Conservation (phyloP, 1,284 basidiomycete species). For the Rhodofomes roseus region DNA sequence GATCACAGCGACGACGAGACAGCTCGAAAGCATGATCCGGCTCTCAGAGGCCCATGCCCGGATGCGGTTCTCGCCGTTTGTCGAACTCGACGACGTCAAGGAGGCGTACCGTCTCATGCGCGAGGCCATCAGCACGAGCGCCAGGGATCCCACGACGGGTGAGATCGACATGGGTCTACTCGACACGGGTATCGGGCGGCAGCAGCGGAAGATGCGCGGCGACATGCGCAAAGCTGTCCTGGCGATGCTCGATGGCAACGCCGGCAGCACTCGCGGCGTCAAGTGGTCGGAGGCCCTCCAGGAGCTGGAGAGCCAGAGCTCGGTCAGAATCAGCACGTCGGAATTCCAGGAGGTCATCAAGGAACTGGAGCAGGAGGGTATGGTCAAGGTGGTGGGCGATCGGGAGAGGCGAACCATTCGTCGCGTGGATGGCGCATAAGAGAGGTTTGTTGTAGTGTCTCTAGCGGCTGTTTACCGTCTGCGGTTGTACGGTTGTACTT, state of each 20-base stretch:
- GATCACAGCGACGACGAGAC: slow-evolving; percentile 97
- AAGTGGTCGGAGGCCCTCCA: slow-evolving; percentile 79
- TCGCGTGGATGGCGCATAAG: slow-evolving; percentile 33
- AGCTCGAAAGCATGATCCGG: slow-evolving; percentile 98
- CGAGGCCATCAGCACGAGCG: slow-evolving; percentile 91
- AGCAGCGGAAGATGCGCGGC: slow-evolving; percentile 78
- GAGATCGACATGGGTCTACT: slow-evolving; percentile 96
- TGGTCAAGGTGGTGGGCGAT: slow-evolving; percentile 83
- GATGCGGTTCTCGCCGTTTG: slow-evolving; percentile 86
- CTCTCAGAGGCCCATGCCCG: slow-evolving; percentile 94
- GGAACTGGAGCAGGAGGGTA: slow-evolving; percentile 76
- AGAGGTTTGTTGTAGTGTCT: too few relatives aligned
- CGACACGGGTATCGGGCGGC: slow-evolving; percentile 87
- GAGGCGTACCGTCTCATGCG: slow-evolving; percentile 94
- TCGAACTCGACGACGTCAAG: slow-evolving; percentile 84
- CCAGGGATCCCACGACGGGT: slow-evolving; percentile 93
- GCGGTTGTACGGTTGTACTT: not conserved
- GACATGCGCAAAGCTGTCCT: slow-evolving; percentile 83
- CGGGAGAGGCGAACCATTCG: slow-evolving; percentile 81
- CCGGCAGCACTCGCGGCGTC: slow-evolving; percentile 58
- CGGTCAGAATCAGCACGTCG: slow-evolving; percentile 66
- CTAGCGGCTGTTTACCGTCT: too few relatives aligned
- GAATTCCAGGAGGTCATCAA: slow-evolving; percentile 85
- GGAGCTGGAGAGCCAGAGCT: slow-evolving; percentile 75
- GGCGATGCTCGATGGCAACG: slow-evolving; percentile 57